Percentiles rank a stretch among this genome's conserved stretches.
These are phyloP conservation scores for Verticillium zaregamsianum DNA, from an alignment of 2,329 filamentous ascomycete species.

Conservation along the genomic window DNA sequence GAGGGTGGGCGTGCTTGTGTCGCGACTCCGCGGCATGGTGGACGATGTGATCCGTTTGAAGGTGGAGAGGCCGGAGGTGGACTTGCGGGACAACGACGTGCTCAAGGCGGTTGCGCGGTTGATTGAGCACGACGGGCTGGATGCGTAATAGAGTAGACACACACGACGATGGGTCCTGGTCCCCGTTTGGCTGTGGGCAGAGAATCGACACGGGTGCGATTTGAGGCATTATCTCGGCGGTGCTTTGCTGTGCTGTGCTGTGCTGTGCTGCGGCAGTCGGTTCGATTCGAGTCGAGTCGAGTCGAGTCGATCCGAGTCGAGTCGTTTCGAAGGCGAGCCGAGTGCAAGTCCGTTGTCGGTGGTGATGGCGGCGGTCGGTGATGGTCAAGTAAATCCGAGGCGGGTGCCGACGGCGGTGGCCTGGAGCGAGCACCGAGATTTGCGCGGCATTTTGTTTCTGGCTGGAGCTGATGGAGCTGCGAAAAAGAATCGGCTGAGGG, in stretches of 20 bases:
- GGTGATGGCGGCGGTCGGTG: neutral
- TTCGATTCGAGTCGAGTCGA: neutral
- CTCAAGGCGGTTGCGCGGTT: conserved; percentile 74
- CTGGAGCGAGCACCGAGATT: neutral
- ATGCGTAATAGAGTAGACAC: conserved; percentile 40
- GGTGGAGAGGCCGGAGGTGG: conserved; percentile 68
- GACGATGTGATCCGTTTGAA: conserved; percentile 79
- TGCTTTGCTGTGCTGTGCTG: neutral
- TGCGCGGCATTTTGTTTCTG: neutral
- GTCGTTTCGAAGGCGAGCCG: neutral
- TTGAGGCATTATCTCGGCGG: neutral
- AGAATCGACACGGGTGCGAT: neutral
- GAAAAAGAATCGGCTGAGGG: neutral
- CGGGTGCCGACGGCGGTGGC: neutral
- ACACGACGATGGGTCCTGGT: neutral
- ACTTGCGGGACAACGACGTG: conserved; percentile 58
- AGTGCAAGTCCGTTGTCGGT: neutral
- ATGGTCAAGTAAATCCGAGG: neutral
- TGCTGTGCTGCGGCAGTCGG: neutral
- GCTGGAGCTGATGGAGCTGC: neutral
- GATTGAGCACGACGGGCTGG: conserved; percentile 85
- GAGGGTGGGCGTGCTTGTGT: conserved; percentile 85
- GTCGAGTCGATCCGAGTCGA: neutral
- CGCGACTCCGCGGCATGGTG: conserved; percentile 76
- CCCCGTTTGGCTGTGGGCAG: neutral